Conservation (phyloP, 148 eudicot species). For the Cornus suecica region DNA sequence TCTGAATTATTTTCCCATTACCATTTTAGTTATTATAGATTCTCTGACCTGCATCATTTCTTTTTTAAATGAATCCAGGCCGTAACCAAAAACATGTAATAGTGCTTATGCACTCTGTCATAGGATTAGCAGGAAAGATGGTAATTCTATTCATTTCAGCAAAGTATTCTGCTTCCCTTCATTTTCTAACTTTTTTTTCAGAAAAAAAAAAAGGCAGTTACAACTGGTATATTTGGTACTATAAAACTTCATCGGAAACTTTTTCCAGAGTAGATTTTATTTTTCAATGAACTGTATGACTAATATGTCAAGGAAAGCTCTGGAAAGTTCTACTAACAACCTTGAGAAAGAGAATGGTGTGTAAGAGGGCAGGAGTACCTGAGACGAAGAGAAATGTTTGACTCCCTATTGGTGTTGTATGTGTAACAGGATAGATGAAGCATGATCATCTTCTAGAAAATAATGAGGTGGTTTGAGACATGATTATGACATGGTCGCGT, state of each 20-base stretch:
- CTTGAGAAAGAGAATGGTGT: background rate
- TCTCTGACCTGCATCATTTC: background rate
- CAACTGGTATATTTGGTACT: background rate
- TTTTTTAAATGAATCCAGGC: background rate
- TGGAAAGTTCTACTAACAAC: background rate
- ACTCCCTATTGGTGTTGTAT: no score
- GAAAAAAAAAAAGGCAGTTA: background rate
- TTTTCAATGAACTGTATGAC: background rate
- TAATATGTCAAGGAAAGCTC: no score
- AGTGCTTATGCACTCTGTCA: background rate
- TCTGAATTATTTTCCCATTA: background rate
- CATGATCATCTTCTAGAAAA: no score
- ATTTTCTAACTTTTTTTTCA: no score
- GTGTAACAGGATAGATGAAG: no score
- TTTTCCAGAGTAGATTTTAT: no score
- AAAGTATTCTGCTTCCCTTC: background rate
- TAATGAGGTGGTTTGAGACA: no score
- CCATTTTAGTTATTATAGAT: background rate
- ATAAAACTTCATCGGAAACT: background rate
- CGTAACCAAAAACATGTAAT: background rate
- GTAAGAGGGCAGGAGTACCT: no score
- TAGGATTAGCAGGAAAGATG: constrained; percentile 2
- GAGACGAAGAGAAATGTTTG: no score
- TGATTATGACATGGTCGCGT: no score
- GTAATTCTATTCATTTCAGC: background rate